A percentile compares a stretch with the other conserved stretches of the same genome.
Evolutionary conservation across 208 protist genomes (phyloP).

Genomic region (Porcisia deanei): DNA sequence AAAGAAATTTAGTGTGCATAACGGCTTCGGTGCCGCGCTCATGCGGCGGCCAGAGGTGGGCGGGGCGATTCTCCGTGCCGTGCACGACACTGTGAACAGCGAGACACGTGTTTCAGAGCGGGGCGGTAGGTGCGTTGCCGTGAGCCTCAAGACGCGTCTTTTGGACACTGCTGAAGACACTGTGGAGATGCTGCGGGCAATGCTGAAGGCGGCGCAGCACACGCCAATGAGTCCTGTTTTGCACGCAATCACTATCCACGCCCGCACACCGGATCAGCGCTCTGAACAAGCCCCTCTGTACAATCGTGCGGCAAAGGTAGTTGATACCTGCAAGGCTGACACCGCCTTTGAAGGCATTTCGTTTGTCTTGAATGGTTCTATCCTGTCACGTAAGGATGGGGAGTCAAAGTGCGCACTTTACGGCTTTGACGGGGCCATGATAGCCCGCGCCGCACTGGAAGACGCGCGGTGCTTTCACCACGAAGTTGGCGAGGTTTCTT

Average conservation of each 20-base stretch:
- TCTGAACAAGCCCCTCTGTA: conserved; percentile 64
- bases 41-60: conserved; percentile 69
- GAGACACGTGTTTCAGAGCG: conserved; percentile 12
- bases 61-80: conserved; percentile 62
- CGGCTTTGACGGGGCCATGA: conserved; percentile 90
- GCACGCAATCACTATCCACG: conserved; percentile 88
- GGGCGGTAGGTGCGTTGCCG: conserved; percentile 34
- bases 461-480: conserved; percentile 92
- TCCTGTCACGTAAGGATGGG: conserved; percentile 47
- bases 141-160: conserved; percentile 88
- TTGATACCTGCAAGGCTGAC: conserved; percentile 35
- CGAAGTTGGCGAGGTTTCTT: background rate
- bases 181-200: conserved; percentile 63
- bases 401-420: conserved; percentile 44
- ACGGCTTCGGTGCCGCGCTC: conserved; percentile 97
- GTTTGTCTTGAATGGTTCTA: conserved; percentile 77
- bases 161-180: conserved; percentile 48
- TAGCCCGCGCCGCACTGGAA: conserved; percentile 95
- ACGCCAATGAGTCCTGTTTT: conserved; percentile 32
- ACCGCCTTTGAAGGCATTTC: conserved; percentile 39
- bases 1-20: conserved; percentile 95
- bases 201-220: conserved; percentile 56
- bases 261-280: conserved; percentile 62
- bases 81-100: conserved; percentile 55
- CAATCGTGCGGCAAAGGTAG: conserved; percentile 52